phyloP scores from a whole-genome alignment of 2,329 filamentous ascomycete species.

The Aspergillus neotritici region DNA sequence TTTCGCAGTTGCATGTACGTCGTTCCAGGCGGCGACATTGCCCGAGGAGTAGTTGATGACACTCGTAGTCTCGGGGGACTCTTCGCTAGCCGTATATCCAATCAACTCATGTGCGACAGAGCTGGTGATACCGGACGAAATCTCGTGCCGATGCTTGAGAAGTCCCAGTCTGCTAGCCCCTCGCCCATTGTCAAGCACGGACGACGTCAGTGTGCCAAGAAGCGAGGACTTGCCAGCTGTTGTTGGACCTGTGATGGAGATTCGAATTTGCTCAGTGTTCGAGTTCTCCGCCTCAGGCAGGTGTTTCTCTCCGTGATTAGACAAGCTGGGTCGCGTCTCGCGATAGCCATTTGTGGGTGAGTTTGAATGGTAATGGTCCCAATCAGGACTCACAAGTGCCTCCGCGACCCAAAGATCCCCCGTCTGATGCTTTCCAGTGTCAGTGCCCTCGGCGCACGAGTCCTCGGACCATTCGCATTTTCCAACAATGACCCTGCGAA shows the following conservation, averaged over 20 bases:
- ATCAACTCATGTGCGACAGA: slow-evolving; percentile 91
- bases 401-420: slow-evolving; percentile 80
- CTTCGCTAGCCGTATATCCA: slow-evolving; percentile 57
- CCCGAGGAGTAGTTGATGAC: slow-evolving; percentile 75
- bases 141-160: slow-evolving; percentile 88
- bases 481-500: slow-evolving; percentile 77
- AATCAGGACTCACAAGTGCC: slow-evolving; percentile 73
- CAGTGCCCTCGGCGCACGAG: slow-evolving; percentile 13
- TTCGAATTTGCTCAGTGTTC: slow-evolving; percentile 67
- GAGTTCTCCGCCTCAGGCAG: slow-evolving; percentile 35
- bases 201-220: slow-evolving; percentile 80
- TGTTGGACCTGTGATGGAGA: slow-evolving; percentile 84
- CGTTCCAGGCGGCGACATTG: slow-evolving; percentile 87
- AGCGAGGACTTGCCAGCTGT: slow-evolving; percentile 90
- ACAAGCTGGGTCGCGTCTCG: slow-evolving; percentile 1
- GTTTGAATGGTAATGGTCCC: slow-evolving; percentile 41
- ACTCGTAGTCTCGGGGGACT: slow-evolving; percentile 40
- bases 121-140: slow-evolving; percentile 84
- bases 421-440: slow-evolving; percentile 23
- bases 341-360: slow-evolving; percentile 3
- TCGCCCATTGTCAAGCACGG: slow-evolving; percentile 82
- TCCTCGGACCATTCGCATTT: slow-evolving; percentile 59
- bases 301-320: slow-evolving; percentile 1
- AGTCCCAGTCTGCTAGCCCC: slow-evolving; percentile 84
- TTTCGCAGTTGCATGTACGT: slow-evolving; percentile 77